Evolutionary conservation across 768 basidiomycete genomes (phyloP).

Genomic region (Mrakia gelida): DNA sequence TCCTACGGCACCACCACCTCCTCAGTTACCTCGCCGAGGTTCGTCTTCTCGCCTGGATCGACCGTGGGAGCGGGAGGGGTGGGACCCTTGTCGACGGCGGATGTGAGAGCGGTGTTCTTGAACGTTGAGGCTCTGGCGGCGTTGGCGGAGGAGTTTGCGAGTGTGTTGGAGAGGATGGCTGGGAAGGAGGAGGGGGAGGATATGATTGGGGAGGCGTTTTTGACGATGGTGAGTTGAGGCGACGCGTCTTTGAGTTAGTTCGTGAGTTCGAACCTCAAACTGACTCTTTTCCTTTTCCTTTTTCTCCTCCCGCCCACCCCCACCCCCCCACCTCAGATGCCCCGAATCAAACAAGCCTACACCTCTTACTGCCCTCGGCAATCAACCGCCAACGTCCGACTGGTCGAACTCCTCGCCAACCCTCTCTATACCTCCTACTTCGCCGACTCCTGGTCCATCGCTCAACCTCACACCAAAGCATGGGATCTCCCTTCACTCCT

Average conservation of each 20-base stretch:
- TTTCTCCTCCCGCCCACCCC: too few species aligned
- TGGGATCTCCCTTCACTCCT: conserved; percentile 48
- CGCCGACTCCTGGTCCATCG: conserved; percentile 43
- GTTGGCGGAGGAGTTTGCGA: conserved; percentile 42
- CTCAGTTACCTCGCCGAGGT: conserved; percentile 31
- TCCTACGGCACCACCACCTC: conserved; percentile 18
- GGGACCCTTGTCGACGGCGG: conserved; percentile 37
- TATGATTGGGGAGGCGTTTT: conserved; percentile 41
- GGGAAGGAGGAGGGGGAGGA: conserved; percentile 33
- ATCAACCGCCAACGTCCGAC: conserved; percentile 40
- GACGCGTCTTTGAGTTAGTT: neutral
- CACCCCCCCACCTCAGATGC: conserved; percentile 31
- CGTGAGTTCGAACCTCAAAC: too few species aligned
- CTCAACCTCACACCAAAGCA: conserved; percentile 44
- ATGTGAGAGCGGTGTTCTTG: conserved; percentile 43
- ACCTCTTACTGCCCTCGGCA: conserved; percentile 44
- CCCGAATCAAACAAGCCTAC: conserved; percentile 42
- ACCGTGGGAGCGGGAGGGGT: neutral
- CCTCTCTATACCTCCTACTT: conserved; percentile 38
- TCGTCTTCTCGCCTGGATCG: conserved; percentile 26
- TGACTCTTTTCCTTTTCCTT: neutral
- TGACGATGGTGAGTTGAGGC: conserved; percentile 36
- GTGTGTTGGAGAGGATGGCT: conserved; percentile 37
- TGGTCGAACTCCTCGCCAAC: conserved; percentile 41
- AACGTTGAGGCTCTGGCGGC: conserved; percentile 44